Evolutionary conservation across 2,329 filamentous ascomycete species (phyloP), one percentile per base, ranked within the genome.

Genomic region (Chrysosphaeria jannelii): DNA sequence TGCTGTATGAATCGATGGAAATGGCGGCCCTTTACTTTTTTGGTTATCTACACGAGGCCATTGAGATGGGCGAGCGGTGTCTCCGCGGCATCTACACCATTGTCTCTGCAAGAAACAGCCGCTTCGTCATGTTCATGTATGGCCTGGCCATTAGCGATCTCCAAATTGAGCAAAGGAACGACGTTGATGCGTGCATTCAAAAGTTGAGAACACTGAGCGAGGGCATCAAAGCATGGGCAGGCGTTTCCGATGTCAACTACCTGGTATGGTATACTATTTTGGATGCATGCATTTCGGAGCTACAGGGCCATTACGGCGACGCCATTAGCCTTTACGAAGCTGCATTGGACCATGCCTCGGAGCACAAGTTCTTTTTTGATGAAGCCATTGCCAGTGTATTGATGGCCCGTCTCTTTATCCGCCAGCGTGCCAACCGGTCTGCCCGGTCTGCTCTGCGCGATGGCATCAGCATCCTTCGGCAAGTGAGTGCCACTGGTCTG

Each of bases 341-440:
- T 29, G 61, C 65, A 5, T 43, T 78, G 27, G 69, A 79, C 33
- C 70, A 78, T 34, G 59, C 66, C 8, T 52, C 69, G 11, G 51
- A 69, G 26, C 53, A 74, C 33, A 51, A 53, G 20, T 68, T 71
- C 30, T 36, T 55, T 3, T 56, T 76, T 23, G 71, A 79, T 29
- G 68, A 78, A 38, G 71, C 66, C 0, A 48, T 76, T 2, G 59
- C 62, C 10, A 68, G 70, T 35, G 71, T 74, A 36, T 47, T 78
- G 14, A 68, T 78, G 46, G 69, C 63, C 2, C 67, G 67, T 7
- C 66, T 63, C 36, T 60, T 76, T 29, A 48, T 72, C 25, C 51
- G 70, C 9, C 51, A 56, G 29, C 55, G 57, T 8, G 64, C 68
- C 4, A 52, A 60, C 19, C 48, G 72, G 29, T 66, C 68, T 17